These are phyloP conservation scores for Batkoa obscura DNA, from an alignment of 371 early-diverging fungal species.

Conservation along the genomic window DNA sequence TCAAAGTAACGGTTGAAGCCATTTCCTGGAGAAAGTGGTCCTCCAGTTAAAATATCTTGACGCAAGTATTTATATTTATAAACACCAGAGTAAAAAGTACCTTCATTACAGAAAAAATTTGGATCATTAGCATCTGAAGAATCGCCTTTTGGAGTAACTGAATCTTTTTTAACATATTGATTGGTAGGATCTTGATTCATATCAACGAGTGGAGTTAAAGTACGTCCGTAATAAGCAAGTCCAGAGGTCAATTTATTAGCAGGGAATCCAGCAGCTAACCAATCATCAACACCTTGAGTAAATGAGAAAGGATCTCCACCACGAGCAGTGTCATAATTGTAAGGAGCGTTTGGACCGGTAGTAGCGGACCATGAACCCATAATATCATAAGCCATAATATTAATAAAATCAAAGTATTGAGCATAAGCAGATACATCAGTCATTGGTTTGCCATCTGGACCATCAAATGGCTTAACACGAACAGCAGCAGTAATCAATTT, in stretches of 20 bases:
- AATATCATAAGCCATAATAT: slow-evolving; percentile 38
- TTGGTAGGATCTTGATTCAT: slow-evolving; percentile 18
- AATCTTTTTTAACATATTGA: slow-evolving; percentile 12
- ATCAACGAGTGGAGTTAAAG: slow-evolving; percentile 23
- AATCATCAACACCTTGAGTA: slow-evolving; percentile 15
- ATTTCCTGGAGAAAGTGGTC: slow-evolving; percentile 16
- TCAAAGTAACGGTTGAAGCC: slow-evolving; percentile 28
- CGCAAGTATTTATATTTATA: slow-evolving; percentile 48
- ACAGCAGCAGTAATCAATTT: slow-evolving; percentile 38
- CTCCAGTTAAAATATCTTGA: slow-evolving; percentile 20
- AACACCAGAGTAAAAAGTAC: slow-evolving; percentile 23
- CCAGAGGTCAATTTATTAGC: slow-evolving; percentile 37
- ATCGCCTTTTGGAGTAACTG: slow-evolving; percentile 21
- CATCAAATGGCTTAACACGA: slow-evolving; percentile 36
- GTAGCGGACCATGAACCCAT: slow-evolving; percentile 24
- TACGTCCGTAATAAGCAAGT: slow-evolving; percentile 43
- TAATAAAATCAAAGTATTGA: slow-evolving; percentile 39
- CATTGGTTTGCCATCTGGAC: slow-evolving; percentile 22
- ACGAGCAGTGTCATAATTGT: slow-evolving; percentile 18
- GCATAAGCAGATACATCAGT: slow-evolving; percentile 31
- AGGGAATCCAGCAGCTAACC: slow-evolving; percentile 35
- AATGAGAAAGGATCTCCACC: slow-evolving; percentile 18
- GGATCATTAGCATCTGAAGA: slow-evolving; percentile 30
- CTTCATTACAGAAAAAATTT: slow-evolving; percentile 14
- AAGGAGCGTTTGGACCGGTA: slow-evolving; percentile 49